Conservation (phyloP, 2,329 filamentous ascomycete species). For the Colletotrichum camelliae region DNA sequence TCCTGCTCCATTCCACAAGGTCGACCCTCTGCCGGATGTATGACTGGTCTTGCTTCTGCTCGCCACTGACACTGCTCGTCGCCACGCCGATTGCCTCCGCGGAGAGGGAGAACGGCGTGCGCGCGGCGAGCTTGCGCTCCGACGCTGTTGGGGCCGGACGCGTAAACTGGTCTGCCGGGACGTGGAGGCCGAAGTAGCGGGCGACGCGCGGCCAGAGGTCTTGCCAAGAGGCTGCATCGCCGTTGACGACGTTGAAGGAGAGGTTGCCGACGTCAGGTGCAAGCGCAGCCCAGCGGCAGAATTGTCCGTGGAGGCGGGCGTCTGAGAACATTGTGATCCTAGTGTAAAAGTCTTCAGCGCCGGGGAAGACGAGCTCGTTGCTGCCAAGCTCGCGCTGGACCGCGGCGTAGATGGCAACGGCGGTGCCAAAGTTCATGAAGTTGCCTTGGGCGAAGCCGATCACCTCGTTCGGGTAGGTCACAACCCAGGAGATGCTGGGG, state of each 20-base stretch:
- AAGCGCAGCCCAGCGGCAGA: not conserved
- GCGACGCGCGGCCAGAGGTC: slow-evolving; percentile 46
- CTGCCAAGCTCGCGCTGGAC: slow-evolving; percentile 37
- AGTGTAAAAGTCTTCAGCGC: slow-evolving; percentile 37
- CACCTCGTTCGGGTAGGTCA: slow-evolving; percentile 38
- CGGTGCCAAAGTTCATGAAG: slow-evolving; percentile 45
- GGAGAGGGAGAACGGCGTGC: slow-evolving; percentile 34
- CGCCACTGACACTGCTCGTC: slow-evolving; percentile 25
- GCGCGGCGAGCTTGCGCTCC: slow-evolving; percentile 26
- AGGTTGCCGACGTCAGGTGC: slow-evolving; percentile 36
- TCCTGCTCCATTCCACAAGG: slow-evolving; percentile 44
- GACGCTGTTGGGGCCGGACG: slow-evolving; percentile 11
- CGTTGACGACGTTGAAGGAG: slow-evolving; percentile 47
- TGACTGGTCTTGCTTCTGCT: slow-evolving; percentile 10
- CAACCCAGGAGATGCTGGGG: slow-evolving; percentile 26
- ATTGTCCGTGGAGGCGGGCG: slow-evolving; percentile 35
- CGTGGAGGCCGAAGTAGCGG: slow-evolving; percentile 35
- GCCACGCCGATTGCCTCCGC: slow-evolving; percentile 31
- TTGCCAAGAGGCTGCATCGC: slow-evolving; percentile 45
- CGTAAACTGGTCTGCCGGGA: slow-evolving; percentile 35
- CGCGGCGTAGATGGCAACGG: slow-evolving; percentile 44
- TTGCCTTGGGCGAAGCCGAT: slow-evolving; percentile 36
- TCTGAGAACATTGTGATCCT: slow-evolving; percentile 37
- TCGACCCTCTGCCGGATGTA: slow-evolving; percentile 44
- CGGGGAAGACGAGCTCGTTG: slow-evolving; percentile 36